Percentiles rank a stretch among this genome's conserved stretches.
Evolutionary conservation across 2,329 filamentous ascomycete genomes (phyloP).

Genomic region (Hymenoscyphus infarciens): DNA sequence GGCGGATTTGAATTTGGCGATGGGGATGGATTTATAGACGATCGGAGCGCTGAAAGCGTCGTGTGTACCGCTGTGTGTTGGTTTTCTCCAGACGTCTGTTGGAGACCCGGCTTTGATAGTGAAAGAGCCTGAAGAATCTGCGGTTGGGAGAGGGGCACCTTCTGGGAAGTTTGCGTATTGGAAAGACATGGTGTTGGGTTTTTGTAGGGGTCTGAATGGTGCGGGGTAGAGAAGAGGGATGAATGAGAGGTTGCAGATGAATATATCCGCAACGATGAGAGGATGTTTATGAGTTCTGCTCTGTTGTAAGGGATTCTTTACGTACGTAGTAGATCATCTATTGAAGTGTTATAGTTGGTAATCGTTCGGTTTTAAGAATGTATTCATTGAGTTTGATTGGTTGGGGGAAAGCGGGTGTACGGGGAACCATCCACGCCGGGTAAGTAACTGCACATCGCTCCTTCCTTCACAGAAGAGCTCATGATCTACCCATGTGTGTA

Average conservation of each 20-base stretch:
- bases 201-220: background rate
- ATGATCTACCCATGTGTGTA: background rate
- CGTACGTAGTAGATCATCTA: background rate
- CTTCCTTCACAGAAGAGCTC: background rate
- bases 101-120: conserved; percentile 39
- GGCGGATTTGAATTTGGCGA: conserved; percentile 58
- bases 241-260: background rate
- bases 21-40: conserved; percentile 32
- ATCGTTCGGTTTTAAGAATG: background rate
- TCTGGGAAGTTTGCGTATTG: conserved; percentile 9
- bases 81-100: conserved; percentile 71
- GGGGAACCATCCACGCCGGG: background rate
- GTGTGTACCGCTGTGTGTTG: conserved; percentile 48
- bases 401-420: background rate
- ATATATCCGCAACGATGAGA: background rate
- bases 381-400: background rate
- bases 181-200: conserved; percentile 7
- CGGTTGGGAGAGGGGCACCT: background rate
- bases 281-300: background rate
- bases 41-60: conserved; percentile 55
- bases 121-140: conserved; percentile 7
- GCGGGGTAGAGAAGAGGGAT: background rate
- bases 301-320: background rate
- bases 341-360: background rate
- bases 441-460: background rate